Conservation (phyloP, 1,284 basidiomycete genomes). For the Golubevia pallescens region DNA sequence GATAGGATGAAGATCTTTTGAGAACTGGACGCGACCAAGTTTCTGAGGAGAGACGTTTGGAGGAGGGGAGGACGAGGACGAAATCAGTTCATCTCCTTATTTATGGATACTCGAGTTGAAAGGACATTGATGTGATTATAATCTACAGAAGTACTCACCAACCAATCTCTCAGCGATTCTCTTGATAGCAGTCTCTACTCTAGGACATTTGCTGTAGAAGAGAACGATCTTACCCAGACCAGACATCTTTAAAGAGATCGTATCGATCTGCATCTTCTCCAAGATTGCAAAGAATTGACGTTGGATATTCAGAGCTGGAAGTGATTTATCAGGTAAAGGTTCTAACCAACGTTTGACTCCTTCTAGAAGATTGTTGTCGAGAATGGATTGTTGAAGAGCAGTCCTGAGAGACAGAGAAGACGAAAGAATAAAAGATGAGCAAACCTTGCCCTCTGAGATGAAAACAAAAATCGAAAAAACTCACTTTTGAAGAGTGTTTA, state of each 20-base stretch:
- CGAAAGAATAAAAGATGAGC: too few relatives aligned
- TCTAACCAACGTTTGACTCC: conserved; percentile 92
- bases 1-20: conserved; percentile 53
- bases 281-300: conserved; percentile 86
- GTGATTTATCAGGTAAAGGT: conserved; percentile 86
- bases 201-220: conserved; percentile 89
- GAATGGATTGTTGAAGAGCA: conserved; percentile 85
- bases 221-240: conserved; percentile 88
- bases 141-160: conserved; percentile 68
- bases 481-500: conserved; percentile 92
- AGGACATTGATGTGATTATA: background rate
- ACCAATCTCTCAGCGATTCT: conserved; percentile 85
- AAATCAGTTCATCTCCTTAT: too few relatives aligned
- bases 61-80: too few relatives aligned
- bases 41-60: conserved; percentile 19
- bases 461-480: conserved; percentile 56
- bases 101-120: too few relatives aligned
- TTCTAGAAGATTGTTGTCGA: conserved; percentile 92
- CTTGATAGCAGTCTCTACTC: conserved; percentile 80
- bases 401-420: conserved; percentile 67
- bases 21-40: conserved; percentile 61
- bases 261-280: conserved; percentile 83
- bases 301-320: conserved; percentile 95
- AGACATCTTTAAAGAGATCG: conserved; percentile 86
- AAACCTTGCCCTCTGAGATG: conserved; percentile 15